Evolutionary conservation across 1,139 yeast species (phyloP), one percentile per base, ranked within the genome.

Genomic region (Yamadazyma pseudoaaseri): DNA sequence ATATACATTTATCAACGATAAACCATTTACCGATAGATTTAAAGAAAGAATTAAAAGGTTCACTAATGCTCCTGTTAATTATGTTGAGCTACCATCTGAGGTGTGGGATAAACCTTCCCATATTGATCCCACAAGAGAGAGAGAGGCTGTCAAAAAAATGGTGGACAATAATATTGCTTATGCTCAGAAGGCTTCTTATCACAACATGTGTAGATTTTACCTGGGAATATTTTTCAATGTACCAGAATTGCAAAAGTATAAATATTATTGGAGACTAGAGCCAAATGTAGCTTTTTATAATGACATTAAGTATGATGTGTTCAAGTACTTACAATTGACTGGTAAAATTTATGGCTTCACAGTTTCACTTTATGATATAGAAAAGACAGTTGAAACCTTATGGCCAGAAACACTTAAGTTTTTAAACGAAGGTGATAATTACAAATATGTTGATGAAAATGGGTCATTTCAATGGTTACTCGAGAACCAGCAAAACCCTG

Each of bases 201-300:
- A 82, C 48, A 79, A 82, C 49, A 84, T 84, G 94, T 84, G 94
- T 47, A 45, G 67, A 27, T 61, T 61, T 37, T 69, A 84, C 52
- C 79, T 83, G 44, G 79, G 80, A 10, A 62, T 62, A 40, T 81
- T 85, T 48, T 83, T 69, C 54, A 67, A 79, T 31, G 71, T 83
- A 41, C 85, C 85, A 2, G 76, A 75, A 37, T 53, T 85, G 51
- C 63, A 49, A 30, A 52, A 58, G 26, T 67, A 62, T 48, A 57
- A 53, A 35, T 85, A 81, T 60, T 85, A 83, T 54, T 85, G 95
- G 95, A 66, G 95, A 39, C 71, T 85, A 27, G 95, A 85, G 54
- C 95, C 95, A n/a, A 64, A 65, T 33, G 86, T 87, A 1, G 62
- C 70, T 20, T 84, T 80, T 51, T 83, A 62, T 52, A 78, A 86